Conservation (phyloP, 305 asterid species). For the Fraxinus platypoda region DNA sequence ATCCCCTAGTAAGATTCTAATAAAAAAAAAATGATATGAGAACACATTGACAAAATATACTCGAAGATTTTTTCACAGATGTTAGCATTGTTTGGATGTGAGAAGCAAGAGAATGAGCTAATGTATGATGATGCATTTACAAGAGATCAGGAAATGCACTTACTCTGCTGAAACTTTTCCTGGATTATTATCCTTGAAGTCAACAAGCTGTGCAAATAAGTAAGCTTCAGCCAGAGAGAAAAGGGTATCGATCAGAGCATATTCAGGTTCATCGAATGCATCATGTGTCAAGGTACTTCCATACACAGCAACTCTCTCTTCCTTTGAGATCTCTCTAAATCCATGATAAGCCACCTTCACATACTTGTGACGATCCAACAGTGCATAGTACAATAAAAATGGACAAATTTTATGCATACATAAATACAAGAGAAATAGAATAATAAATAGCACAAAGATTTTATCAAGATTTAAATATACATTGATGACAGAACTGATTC, state of each 20-base stretch:
- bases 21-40: neutral
- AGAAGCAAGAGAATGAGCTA: slow-evolving; percentile 14
- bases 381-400: neutral
- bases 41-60: neutral
- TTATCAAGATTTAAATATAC: too few relatives aligned
- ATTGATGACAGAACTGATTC: too few relatives aligned
- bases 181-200: slow-evolving; percentile 52
- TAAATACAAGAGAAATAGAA: neutral
- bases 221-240: slow-evolving; percentile 55
- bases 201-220: slow-evolving; percentile 52
- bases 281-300: slow-evolving; percentile 42
- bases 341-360: slow-evolving; percentile 61
- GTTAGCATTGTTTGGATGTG: neutral
- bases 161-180: slow-evolving; percentile 48
- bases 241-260: slow-evolving; percentile 49
- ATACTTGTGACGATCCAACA: slow-evolving; percentile 58
- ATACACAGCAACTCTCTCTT: slow-evolving; percentile 45
- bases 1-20: neutral
- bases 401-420: neutral
- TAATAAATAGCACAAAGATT: neutral
- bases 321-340: slow-evolving; percentile 45
- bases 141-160: slow-evolving; percentile 29
- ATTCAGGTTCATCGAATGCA: slow-evolving; percentile 50
- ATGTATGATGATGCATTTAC: neutral
- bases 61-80: neutral